Percentiles rank a stretch among this genome's conserved stretches.
Evolutionary conservation across 257 asterid species (phyloP).

Genomic region (Thymus quinquecostatus): DNA sequence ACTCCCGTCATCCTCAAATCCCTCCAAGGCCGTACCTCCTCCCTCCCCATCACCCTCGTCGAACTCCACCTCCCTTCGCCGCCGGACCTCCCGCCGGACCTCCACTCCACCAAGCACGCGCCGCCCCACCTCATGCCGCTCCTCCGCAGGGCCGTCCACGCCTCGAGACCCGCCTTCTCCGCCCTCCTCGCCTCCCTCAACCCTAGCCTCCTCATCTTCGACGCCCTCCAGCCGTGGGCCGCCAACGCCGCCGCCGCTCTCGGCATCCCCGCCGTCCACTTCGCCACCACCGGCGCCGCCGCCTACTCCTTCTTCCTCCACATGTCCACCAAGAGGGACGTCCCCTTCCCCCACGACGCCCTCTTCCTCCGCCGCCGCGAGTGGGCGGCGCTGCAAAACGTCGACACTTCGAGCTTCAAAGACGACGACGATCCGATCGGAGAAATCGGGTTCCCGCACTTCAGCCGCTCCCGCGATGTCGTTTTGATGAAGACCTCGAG

Average conservation of each 20-base stretch:
- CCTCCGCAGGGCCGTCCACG: constrained; percentile 18
- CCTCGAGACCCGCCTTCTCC: constrained; percentile 17
- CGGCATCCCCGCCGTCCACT: constrained; percentile 23
- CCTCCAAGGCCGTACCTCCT: background rate
- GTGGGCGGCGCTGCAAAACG: background rate
- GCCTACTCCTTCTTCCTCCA: background rate
- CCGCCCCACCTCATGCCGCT: constrained; percentile 20
- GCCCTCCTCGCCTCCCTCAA: constrained; percentile 2
- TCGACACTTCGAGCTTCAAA: background rate
- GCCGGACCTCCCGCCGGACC: constrained; percentile 26
- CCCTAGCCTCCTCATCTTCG: constrained; percentile 24
- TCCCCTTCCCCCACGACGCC: constrained; percentile 3
- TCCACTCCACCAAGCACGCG: constrained; percentile 10
- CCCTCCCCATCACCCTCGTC: background rate
- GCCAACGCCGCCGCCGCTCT: background rate
- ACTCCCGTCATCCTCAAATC: constrained; percentile 35
- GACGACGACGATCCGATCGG: background rate
- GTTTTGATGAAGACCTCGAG: constrained; percentile 18
- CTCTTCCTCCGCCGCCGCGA: constrained; percentile 12
- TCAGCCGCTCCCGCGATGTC: constrained; percentile 10
- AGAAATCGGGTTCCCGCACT: background rate
- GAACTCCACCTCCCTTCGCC: constrained; percentile 17
- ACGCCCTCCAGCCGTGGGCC: constrained; percentile 32
- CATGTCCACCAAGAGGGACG: background rate
- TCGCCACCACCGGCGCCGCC: constrained; percentile 4